Evolutionary conservation across 805 yeast species (phyloP).

Genomic region (Candida piceae): DNA sequence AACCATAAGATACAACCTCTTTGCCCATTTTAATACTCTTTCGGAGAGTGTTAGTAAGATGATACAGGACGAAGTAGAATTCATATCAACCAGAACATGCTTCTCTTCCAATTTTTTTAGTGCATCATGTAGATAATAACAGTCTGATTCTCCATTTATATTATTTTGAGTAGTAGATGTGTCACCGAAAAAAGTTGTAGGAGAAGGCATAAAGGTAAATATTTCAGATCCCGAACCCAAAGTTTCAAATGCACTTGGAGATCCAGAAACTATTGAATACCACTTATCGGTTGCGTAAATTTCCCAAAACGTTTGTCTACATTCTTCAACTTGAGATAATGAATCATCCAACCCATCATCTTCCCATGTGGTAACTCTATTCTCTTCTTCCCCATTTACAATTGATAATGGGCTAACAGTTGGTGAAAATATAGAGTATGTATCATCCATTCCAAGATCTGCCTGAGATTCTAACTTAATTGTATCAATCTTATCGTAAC

Average conservation of each 20-base stretch:
- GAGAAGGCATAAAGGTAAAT: constrained; percentile 26
- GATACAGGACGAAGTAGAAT: constrained; percentile 21
- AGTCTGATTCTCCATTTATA: too few species aligned
- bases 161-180: too few species aligned
- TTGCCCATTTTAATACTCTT: constrained; percentile 29
- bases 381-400: too few species aligned
- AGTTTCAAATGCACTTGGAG: constrained; percentile 25
- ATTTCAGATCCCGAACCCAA: constrained; percentile 22
- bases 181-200: constrained; percentile 20
- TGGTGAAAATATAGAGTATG: too few species aligned
- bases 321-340: constrained; percentile 23
- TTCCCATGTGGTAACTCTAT: too few species aligned
- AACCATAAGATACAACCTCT: constrained; percentile 24
- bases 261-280: constrained; percentile 29
- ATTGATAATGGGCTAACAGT: too few species aligned
- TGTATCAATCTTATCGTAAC: constrained; percentile 26
- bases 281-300: constrained; percentile 26
- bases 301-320: constrained; percentile 27
- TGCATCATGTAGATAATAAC: constrained; percentile 27
- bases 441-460: background rate
- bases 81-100: constrained; percentile 23
- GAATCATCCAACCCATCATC: constrained; percentile 21
- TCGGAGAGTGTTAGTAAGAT: constrained; percentile 26
- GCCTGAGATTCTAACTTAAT: too few species aligned
- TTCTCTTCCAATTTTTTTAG: constrained; percentile 23